Base-by-base conservation (phyloP, 495 filamentous ascomycete genomes). In the Podospora conica region DNA sequence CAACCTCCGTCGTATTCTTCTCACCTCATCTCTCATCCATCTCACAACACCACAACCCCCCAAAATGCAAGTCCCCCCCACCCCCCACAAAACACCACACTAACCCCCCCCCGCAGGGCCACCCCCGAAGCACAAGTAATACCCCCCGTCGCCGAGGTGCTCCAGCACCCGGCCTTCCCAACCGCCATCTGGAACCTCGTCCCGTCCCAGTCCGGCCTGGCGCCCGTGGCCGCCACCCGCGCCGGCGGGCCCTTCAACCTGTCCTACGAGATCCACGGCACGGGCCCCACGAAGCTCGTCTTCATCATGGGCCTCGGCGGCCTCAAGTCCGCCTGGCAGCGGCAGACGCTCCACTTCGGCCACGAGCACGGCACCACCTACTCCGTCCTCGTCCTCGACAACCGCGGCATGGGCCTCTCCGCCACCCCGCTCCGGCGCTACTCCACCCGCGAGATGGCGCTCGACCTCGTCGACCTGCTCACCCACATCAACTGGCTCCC, bases 261-360 rank as follows among this genome's bases (percentile, higher is more conserved):
- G 60, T 79, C 84, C 56, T 93, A 87, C 79, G 90, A 96, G 71
- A 82, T 93, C 31, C 91, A 96, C 78, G 92, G 92, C 54, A 79
- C 82, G 25, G 92, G 92, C 0, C 84, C 86, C 11, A 78, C 84
- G 27, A 86, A 88, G 69, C 74, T 95, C 54, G 80, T 94, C 65
- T 83, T 86, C 76, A 83, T 90, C 72, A 86, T 86, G 82, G 88
- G 88, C 62, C 76, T 89, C n/a, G 88, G 82, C 48, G 80, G 79
- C 10, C 77, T 86, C 55, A 87, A 84, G 67, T 79, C 83, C 28
- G 76, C 82, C 65, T 93, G 88, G 89, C 90, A 93, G 77, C 86
- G 90, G 23, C 90, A 93, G 69, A 91, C 86, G 10, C 82, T 89
- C 63, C 77, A 91, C 74, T 91, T 93, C 68, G 90, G 88, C 53